phyloP scores from a whole-genome alignment of 1,139 yeast genomes.

The Hemisphaericaspora xylanilytica region DNA sequence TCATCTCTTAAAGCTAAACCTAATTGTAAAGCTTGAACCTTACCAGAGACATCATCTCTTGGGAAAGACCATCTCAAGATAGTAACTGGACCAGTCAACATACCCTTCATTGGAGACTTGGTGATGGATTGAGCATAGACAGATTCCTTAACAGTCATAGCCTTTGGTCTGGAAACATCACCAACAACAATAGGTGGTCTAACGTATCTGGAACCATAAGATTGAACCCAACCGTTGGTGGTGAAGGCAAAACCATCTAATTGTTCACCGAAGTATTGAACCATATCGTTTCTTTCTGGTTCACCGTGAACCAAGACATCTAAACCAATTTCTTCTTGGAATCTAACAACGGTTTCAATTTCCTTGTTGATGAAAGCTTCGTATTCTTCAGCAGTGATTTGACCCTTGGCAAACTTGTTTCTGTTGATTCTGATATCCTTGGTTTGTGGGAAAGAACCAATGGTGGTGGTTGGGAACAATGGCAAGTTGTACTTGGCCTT shows the following conservation, averaged over 20 bases:
- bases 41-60: slow-evolving; percentile 95
- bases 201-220: slow-evolving; percentile 99
- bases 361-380: slow-evolving; percentile 95
- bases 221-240: slow-evolving; percentile 99
- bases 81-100: slow-evolving; percentile 99
- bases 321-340: slow-evolving; percentile 98
- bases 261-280: slow-evolving; percentile 99
- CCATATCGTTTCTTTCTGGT: slow-evolving; percentile 99
- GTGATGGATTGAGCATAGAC: slow-evolving; percentile 98
- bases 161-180: slow-evolving; percentile 97
- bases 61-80: slow-evolving; percentile 99
- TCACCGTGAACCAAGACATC: slow-evolving; percentile 99
- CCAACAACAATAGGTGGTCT: slow-evolving; percentile 99
- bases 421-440: slow-evolving; percentile 98
- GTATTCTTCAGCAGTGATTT: slow-evolving; percentile 89
- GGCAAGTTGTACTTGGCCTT: slow-evolving; percentile 88
- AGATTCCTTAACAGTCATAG: slow-evolving; percentile 99
- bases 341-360: slow-evolving; percentile 91
- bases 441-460: slow-evolving; percentile 99
- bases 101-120: slow-evolving; percentile 97
- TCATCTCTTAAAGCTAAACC: slow-evolving; percentile 98
- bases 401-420: slow-evolving; percentile 97
- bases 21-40: slow-evolving; percentile 94
- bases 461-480: slow-evolving; percentile 98
- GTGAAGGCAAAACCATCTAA: slow-evolving; percentile 98